These are phyloP conservation scores for Dipodascopsis tothii DNA, from an alignment of 805 yeast genomes.

Conservation along the genomic window DNA sequence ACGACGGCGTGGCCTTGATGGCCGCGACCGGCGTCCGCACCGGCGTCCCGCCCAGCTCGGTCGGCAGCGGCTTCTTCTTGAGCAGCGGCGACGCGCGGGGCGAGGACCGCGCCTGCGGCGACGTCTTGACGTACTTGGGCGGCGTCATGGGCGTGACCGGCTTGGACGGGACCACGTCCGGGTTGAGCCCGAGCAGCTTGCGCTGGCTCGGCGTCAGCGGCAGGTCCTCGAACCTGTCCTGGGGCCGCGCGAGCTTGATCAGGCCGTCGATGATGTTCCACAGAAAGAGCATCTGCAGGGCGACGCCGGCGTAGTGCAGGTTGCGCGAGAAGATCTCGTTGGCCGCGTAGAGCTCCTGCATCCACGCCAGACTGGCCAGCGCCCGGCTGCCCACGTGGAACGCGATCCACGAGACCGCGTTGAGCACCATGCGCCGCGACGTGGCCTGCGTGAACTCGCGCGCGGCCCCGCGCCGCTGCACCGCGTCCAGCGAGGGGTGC, in stretches of 20 bases:
- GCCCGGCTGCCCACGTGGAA: not conserved
- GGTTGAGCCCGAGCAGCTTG: conserved; percentile 20
- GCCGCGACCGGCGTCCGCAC: not conserved
- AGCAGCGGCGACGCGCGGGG: conserved; percentile 22
- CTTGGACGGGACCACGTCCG: not conserved
- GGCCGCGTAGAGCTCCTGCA: conserved; percentile 4
- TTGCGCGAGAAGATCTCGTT: conserved; percentile 5
- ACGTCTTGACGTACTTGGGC: conserved; percentile 23
- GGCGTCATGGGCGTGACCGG: conserved; percentile 19
- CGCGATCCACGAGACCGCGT: conserved; percentile 18
- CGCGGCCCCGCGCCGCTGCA: conserved; percentile 14
- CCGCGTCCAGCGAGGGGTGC: conserved; percentile 23
- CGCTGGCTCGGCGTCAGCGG: conserved; percentile 26
- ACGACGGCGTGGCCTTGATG: not conserved
- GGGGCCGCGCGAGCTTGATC: conserved; percentile 13
- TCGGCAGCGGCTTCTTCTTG: conserved; percentile 6
- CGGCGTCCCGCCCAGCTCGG: not conserved
- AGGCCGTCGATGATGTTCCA: conserved; percentile 24
- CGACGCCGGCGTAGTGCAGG: conserved; percentile 10
- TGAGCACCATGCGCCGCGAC: conserved; percentile 18
- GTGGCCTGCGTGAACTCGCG: conserved; percentile 24
- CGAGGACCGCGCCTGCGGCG: conserved; percentile 19
- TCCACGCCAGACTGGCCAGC: conserved; percentile 1
- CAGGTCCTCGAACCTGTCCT: conserved; percentile 19
- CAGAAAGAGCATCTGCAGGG: conserved; percentile 20